Conservation (phyloP, 75 land plant species). For the Picea sitchensis region DNA sequence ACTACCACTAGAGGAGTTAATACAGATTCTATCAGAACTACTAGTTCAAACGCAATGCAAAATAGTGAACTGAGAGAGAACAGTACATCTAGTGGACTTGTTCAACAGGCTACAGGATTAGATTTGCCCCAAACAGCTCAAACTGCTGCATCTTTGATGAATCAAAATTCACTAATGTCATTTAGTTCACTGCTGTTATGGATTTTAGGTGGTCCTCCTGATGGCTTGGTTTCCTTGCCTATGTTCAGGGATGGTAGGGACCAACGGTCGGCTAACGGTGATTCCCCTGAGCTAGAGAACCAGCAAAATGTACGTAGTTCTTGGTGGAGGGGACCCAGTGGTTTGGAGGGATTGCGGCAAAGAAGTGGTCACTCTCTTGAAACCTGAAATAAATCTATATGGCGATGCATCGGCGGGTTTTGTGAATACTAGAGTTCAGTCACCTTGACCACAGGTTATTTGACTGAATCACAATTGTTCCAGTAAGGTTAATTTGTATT, state of each 20-base stretch:
- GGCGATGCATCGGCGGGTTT: neutral
- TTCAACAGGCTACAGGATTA: slow-evolving; percentile 9
- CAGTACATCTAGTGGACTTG: slow-evolving; percentile 5
- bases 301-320: slow-evolving; percentile 6
- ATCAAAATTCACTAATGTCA: slow-evolving; percentile 33
- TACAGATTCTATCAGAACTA: slow-evolving; percentile 8
- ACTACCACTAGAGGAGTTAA: slow-evolving; percentile 3
- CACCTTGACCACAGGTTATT: neutral
- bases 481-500: neutral
- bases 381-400: neutral
- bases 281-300: slow-evolving; percentile 20
- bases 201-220: slow-evolving; percentile 66
- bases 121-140: slow-evolving; percentile 23
- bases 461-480: neutral
- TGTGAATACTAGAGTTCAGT: slow-evolving; percentile 2
- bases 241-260: slow-evolving; percentile 55
- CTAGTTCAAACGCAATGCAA: slow-evolving; percentile 2
- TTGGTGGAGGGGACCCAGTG: slow-evolving; percentile 8
- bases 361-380: slow-evolving; percentile 7
- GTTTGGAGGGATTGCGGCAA: neutral
- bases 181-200: slow-evolving; percentile 62
- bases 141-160: slow-evolving; percentile 7
- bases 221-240: slow-evolving; percentile 50
- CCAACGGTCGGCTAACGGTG: slow-evolving; percentile 39
- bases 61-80: slow-evolving; percentile 6